phyloP scores from a whole-genome alignment of 495 filamentous ascomycete genomes.

The Xylaria intraflava region DNA sequence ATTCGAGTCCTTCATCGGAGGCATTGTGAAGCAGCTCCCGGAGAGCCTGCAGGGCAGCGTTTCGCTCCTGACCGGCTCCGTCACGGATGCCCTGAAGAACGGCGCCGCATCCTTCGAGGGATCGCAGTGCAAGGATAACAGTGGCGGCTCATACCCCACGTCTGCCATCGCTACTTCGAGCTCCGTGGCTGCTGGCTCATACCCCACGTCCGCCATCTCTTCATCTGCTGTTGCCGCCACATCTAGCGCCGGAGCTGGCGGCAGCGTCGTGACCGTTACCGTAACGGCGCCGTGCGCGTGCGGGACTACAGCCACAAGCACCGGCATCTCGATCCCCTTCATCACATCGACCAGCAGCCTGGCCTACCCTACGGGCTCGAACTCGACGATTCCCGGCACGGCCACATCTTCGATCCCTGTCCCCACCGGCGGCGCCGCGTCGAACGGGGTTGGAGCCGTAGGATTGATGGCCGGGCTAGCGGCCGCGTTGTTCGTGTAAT shows the following conservation, averaged over 20 bases:
- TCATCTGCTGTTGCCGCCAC: no score
- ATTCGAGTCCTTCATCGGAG: slow-evolving; percentile 27
- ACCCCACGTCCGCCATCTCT: neutral
- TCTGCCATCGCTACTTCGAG: slow-evolving; percentile 2
- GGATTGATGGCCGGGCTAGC: slow-evolving; percentile 27
- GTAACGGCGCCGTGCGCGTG: slow-evolving; percentile 18
- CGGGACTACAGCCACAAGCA: neutral
- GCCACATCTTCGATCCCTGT: slow-evolving; percentile 16
- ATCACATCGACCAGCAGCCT: neutral
- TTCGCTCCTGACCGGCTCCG: slow-evolving; percentile 22
- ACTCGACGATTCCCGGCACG: slow-evolving; percentile 15
- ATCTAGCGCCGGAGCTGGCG: neutral
- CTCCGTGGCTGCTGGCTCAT: neutral
- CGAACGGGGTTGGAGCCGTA: slow-evolving; percentile 20
- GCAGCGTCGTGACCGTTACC: slow-evolving; percentile 14
- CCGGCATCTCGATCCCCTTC: neutral
- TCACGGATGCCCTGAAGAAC: slow-evolving; percentile 31
- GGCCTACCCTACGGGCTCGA: slow-evolving; percentile 7
- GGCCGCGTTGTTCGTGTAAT: slow-evolving; percentile 14
- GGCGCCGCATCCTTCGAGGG: slow-evolving; percentile 7
- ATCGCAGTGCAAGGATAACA: slow-evolving; percentile 16
- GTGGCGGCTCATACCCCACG: neutral
- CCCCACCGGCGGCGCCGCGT: slow-evolving; percentile 31
- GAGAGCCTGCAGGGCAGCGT: slow-evolving; percentile 20
- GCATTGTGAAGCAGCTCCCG: slow-evolving; percentile 33